Percentiles rank a stretch among this genome's conserved stretches.
phyloP scores from a whole-genome alignment of 2,329 filamentous ascomycete species.

The Curvularia hawaiiensis region DNA sequence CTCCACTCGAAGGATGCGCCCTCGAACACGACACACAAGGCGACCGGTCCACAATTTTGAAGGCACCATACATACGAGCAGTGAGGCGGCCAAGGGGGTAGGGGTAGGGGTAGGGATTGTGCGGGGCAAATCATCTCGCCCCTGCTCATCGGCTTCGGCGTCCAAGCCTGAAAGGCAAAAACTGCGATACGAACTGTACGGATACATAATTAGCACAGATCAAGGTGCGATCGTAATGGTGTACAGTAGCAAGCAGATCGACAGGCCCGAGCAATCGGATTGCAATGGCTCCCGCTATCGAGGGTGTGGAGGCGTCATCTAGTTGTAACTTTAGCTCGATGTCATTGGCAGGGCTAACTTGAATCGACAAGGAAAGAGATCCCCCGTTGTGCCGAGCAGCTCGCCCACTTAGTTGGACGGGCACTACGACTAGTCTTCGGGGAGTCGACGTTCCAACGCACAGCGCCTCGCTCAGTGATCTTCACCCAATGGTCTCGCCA shows the following conservation, averaged over 20 bases:
- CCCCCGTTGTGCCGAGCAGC: background rate
- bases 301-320: background rate
- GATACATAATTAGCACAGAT: conserved; percentile 2
- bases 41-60: conserved; percentile 4
- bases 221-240: background rate
- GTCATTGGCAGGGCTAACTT: background rate
- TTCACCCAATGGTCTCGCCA: background rate
- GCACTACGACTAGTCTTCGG: background rate
- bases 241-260: background rate
- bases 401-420: background rate
- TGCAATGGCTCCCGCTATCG: background rate
- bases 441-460: background rate
- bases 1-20: background rate
- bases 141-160: background rate
- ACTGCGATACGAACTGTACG: background rate
- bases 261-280: background rate
- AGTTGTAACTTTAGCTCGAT: background rate
- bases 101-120: background rate
- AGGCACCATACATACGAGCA: conserved; percentile 2
- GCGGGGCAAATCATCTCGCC: conserved; percentile 6
- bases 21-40: conserved; percentile 5
- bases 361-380: background rate
- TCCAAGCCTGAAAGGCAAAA: conserved; percentile 1
- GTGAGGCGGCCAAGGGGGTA: background rate
- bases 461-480: background rate